Evolutionary conservation across 2,329 filamentous ascomycete species (phyloP).

Genomic region (Clarireedia paspali): DNA sequence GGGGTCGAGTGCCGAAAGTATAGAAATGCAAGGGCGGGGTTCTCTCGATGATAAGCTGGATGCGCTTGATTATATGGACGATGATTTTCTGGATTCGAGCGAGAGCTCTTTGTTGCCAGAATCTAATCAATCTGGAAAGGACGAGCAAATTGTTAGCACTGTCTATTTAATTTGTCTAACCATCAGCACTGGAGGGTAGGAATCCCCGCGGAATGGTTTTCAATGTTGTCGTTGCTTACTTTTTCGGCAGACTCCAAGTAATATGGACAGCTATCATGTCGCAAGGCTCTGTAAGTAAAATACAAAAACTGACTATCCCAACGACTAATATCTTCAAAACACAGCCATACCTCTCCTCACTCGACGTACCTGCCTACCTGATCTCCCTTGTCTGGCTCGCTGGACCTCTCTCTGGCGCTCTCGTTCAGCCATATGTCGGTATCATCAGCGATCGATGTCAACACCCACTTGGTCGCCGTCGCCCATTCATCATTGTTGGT

Average conservation of each 20-base stretch:
- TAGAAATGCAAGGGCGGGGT: not conserved
- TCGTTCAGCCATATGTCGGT: slow-evolving; percentile 47
- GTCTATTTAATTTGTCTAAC: slow-evolving; percentile 1
- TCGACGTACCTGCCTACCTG: slow-evolving; percentile 44
- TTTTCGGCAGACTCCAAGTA: slow-evolving; percentile 7
- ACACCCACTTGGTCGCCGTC: slow-evolving; percentile 37
- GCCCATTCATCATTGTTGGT: slow-evolving; percentile 44
- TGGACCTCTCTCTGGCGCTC: slow-evolving; percentile 43
- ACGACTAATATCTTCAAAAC: too few relatives aligned
- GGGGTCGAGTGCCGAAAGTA: not conserved
- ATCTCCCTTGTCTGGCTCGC: slow-evolving; percentile 47
- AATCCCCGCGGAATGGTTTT: not conserved
- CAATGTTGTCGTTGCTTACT: not conserved
- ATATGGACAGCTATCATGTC: slow-evolving; percentile 12
- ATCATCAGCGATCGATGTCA: slow-evolving; percentile 42
- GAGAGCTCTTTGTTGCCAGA: not conserved
- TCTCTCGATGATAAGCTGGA: not conserved
- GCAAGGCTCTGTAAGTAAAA: slow-evolving; percentile 8
- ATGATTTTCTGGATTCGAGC: not conserved
- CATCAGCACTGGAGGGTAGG: slow-evolving; percentile 10
- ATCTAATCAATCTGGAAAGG: not conserved
- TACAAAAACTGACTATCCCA: too few relatives aligned
- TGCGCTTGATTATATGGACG: not conserved
- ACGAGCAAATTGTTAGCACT: not conserved
- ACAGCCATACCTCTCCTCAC: slow-evolving; percentile 30